Evolutionary conservation across 495 filamentous ascomycete genomes (phyloP), one percentile per base, ranked within the genome.

Genomic region (Entonaema liquescens): DNA sequence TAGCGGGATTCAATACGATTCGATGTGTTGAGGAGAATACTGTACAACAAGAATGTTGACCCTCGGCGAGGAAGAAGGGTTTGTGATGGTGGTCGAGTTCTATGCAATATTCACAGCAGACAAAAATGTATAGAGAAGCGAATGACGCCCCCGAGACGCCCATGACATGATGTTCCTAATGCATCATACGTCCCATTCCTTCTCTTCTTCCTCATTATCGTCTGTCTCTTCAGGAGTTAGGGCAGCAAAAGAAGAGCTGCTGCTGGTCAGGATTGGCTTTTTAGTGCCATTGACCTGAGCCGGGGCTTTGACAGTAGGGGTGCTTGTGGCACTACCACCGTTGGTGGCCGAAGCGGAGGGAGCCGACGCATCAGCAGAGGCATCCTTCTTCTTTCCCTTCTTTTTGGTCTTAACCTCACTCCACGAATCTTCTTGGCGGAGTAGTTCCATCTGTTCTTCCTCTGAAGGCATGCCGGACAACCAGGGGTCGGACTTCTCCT

Each of bases 391-490:
- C 79, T 83, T 84, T 54, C 76, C 75, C 77, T 79, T 81, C 77
- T 76, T 83, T 79, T 95, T 94, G 67, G 88, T 91, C 55, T 86
- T 84, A 55, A 95, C 91, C 21, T 91, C 93, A 65, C 83, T 92
- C 91, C 92, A 94, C 33, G 87, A 87, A 61, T 90, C 87, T 71
- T 88, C 82, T 47, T 86, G 86, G 29, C 80, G 86, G 29, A 92
- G 81, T 69, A 91, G 81, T 77, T 90, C 86, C 80, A 95, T 80
- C 81, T 96, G 93, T 79, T 95, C 93, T 75, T 97, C 93, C 79
- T 96, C 93, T 0, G 92, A 92, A 5, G 90, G 91, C 44, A 91
- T 83, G 60, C 84, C 84, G 49, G 83, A 78, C 47, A 83, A 80
- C 89, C 86, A 91, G 67, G 70, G 78, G 33, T 81, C 80, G 9